phyloP scores from a whole-genome alignment of 2,329 filamentous ascomycete species.

The Dactylellina leptospora region DNA sequence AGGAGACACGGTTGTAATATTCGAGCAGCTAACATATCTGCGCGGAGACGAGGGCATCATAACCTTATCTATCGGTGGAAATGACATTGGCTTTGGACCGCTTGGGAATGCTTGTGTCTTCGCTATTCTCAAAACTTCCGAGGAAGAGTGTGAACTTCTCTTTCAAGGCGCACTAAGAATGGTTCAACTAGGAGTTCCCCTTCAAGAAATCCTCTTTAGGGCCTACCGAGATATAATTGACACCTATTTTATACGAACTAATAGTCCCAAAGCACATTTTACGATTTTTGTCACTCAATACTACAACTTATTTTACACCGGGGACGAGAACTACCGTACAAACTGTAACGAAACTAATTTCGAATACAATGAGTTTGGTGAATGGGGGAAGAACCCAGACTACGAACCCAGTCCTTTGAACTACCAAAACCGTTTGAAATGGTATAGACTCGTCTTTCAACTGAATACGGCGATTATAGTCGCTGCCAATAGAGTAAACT shows the following conservation, averaged over 20 bases:
- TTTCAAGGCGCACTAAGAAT: not conserved
- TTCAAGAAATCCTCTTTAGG: not conserved
- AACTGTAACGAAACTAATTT: slow-evolving; percentile 6
- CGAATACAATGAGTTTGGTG: not conserved
- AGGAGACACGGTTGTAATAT: slow-evolving; percentile 6
- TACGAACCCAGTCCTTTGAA: not conserved
- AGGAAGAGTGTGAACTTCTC: not conserved
- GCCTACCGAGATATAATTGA: not conserved
- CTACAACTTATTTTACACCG: not conserved
- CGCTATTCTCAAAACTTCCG: not conserved
- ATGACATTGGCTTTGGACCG: slow-evolving; percentile 7
- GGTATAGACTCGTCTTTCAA: not conserved
- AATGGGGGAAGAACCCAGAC: not conserved
- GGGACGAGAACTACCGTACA: not conserved
- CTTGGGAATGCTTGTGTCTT: slow-evolving; percentile 19
- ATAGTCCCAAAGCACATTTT: slow-evolving; percentile 22
- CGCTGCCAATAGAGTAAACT: slow-evolving; percentile 10
- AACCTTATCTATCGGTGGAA: slow-evolving; percentile 25
- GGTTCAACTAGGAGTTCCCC: not conserved
- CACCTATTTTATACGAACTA: not conserved
- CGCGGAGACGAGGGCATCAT: slow-evolving; percentile 27
- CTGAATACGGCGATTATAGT: not conserved
- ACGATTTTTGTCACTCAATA: slow-evolving; percentile 18
- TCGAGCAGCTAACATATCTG: slow-evolving; percentile 4
- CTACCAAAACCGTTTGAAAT: not conserved